phyloP scores from a whole-genome alignment of 116 monocot genomes.

The Phalaenopsis hybrid region DNA sequence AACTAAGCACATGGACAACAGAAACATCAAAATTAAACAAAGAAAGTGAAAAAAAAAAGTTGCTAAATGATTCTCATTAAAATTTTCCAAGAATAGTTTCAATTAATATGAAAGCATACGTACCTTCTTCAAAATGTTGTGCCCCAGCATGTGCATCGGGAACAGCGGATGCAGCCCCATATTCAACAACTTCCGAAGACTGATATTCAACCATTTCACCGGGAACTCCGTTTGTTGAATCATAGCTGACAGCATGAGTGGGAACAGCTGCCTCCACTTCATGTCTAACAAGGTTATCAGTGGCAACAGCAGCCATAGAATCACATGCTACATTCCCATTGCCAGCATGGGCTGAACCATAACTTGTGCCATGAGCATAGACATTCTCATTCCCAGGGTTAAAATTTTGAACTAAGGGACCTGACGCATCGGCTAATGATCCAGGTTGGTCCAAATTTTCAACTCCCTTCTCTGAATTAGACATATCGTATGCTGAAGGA shows the following conservation, averaged over 20 bases:
- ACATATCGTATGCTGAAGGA: slow-evolving; percentile 8
- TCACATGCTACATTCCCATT: slow-evolving; percentile 6
- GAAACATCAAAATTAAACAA: neutral
- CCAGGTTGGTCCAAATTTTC: slow-evolving; percentile 13
- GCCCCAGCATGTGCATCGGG: slow-evolving; percentile 15
- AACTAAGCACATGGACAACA: neutral
- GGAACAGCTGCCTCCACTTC: slow-evolving; percentile 16
- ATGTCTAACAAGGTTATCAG: slow-evolving; percentile 5
- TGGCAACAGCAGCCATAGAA: slow-evolving; percentile 7
- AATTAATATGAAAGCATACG: slow-evolving; percentile 4
- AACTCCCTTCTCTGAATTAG: slow-evolving; percentile 8
- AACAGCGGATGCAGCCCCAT: slow-evolving; percentile 35
- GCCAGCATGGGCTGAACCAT: slow-evolving; percentile 7
- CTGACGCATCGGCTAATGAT: slow-evolving; percentile 10
- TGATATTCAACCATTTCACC: slow-evolving; percentile 30
- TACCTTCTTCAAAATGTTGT: slow-evolving; percentile 45
- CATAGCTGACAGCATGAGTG: slow-evolving; percentile 19
- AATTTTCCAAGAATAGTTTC: neutral
- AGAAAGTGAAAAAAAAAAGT: neutral
- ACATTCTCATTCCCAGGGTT: slow-evolving; percentile 14
- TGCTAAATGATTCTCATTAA: neutral
- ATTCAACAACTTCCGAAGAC: slow-evolving; percentile 27
- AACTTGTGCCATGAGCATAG: slow-evolving; percentile 3
- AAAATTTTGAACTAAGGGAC: slow-evolving; percentile 3
- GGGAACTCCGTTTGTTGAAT: slow-evolving; percentile 32